Base-by-base conservation (phyloP, 2,329 filamentous ascomycete genomes). In the Penicillium griseofulvum region DNA sequence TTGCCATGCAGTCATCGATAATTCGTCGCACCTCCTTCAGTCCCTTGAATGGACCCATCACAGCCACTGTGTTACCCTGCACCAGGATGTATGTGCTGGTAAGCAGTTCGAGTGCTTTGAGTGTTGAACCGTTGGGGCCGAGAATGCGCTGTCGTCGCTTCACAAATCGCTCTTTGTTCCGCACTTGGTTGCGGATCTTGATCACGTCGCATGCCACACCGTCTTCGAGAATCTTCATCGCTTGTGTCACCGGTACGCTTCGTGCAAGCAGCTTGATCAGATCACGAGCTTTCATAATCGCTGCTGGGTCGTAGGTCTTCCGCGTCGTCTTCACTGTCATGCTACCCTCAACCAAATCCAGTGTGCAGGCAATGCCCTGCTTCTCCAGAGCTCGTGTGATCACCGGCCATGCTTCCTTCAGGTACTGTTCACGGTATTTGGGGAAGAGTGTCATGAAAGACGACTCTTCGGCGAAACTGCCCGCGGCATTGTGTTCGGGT, bases 321-420 rank as follows among this genome's bases (percentile, higher is more conserved):
- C 89, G 82, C 8, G 93, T 97, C 24, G 94, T 97, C 76, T 93
- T 95, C 62, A 97, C 93, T 0, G 89, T 92, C 93, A 97, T 97
- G 71, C 87, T 91, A 70, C 94, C 94, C 73, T 97, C 92, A 5
- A 97, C 89, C 72, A 99, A 81, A 78, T 99, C 93, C 26, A 99
- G 85, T 9, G 89, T 92, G 71, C 93, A 97, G 41, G 89, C 90
- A 44, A 99, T 91, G 62, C 92, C 91, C 54, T 83, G 80, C 75
- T 94, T 95, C 68, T 96, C 90, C 57, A 99, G 85, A 0, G 90
- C 82, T 67, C 88, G 87, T 28, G 91, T 97, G 56, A 99, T 85
- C 43, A 95, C 83, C 3, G 93, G 91, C 94, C 94, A 99, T 66
- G 88, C 88, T 71, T 96, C 90, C 70, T 90, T 91, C 53, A 99